These are phyloP conservation scores for Nannizziopsis arthrosporioides DNA, from an alignment of 2,329 filamentous ascomycete species.

Conservation along the genomic window DNA sequence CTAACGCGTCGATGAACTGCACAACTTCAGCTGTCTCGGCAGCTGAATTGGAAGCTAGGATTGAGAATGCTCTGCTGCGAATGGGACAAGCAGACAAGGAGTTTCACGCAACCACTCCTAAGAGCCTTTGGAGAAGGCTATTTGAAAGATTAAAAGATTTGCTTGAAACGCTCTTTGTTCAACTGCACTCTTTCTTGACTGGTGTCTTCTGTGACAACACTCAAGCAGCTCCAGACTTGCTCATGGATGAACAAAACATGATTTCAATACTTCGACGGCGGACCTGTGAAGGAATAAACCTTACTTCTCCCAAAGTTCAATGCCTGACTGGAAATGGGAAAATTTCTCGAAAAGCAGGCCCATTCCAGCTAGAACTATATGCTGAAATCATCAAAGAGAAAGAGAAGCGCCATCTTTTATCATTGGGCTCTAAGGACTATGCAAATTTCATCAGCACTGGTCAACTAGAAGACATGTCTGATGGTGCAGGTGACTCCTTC, in stretches of 20 bases:
- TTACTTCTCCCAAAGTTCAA: constrained; percentile 9
- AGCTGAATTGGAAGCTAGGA: constrained; percentile 1
- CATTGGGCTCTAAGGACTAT: constrained; percentile 9
- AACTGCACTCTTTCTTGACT: background rate
- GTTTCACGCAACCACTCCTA: background rate
- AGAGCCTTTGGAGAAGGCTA: background rate
- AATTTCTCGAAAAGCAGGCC: constrained; percentile 7
- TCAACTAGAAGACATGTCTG: background rate
- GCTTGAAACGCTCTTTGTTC: background rate
- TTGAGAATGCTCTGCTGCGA: background rate
- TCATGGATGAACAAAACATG: background rate
- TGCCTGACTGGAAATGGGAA: constrained; percentile 7
- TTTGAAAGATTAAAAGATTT: background rate
- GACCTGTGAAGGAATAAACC: constrained; percentile 10
- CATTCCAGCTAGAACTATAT: constrained; percentile 3
- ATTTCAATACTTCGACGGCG: background rate
- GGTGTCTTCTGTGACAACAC: background rate
- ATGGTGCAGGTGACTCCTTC: constrained; percentile 2
- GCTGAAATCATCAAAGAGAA: background rate
- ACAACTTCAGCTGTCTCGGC: background rate
- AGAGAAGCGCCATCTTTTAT: background rate
- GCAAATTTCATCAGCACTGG: constrained; percentile 2
- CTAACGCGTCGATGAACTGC: background rate
- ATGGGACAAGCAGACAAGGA: background rate
- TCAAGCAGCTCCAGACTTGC: background rate